These are phyloP conservation scores for Xylariomycetidae sp. DNA, from an alignment of 2,329 filamentous ascomycete genomes.

Conservation along the genomic window DNA sequence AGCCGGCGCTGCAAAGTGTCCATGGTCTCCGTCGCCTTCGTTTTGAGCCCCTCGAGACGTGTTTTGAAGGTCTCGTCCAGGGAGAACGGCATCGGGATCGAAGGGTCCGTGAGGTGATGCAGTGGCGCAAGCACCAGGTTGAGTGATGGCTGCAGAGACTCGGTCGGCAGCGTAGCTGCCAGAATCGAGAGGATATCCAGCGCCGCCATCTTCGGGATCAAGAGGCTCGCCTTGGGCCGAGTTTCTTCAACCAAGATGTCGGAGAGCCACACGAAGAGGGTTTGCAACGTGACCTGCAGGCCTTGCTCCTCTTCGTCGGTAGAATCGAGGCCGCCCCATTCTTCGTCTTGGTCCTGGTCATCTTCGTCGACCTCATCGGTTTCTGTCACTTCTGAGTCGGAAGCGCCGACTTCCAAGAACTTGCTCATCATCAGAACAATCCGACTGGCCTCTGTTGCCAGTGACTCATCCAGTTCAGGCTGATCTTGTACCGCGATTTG, in stretches of 20 bases:
- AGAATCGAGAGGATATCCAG: constrained; percentile 70
- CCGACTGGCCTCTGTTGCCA: constrained; percentile 74
- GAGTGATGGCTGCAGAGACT: constrained; percentile 56
- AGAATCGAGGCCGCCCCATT: constrained; percentile 28
- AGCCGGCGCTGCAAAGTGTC: constrained; percentile 78
- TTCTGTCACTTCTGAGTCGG: constrained; percentile 32
- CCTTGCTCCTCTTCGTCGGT: constrained; percentile 31
- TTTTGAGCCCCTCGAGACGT: constrained; percentile 64
- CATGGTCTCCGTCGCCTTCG: constrained; percentile 70
- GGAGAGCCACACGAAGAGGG: constrained; percentile 73
- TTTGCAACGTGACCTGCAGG: constrained; percentile 46
- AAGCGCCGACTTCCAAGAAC: constrained; percentile 54
- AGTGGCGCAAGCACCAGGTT: constrained; percentile 56
- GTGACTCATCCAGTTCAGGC: constrained; percentile 54
- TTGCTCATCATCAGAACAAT: constrained; percentile 77
- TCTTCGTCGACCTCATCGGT: constrained; percentile 37
- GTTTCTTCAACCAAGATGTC: constrained; percentile 73
- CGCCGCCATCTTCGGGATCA: constrained; percentile 69
- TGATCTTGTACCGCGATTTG: constrained; percentile 2
- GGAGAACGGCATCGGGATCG: constrained; percentile 65
- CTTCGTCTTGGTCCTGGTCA: constrained; percentile 34
- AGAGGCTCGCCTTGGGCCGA: constrained; percentile 53
- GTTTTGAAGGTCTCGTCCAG: constrained; percentile 64
- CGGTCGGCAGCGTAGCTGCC: constrained; percentile 51
- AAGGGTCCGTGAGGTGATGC: constrained; percentile 77